Percentiles rank a stretch among this genome's conserved stretches.
Conservation (phyloP, 108 stramenopile genomes). For the Nitzschia inconspicua region DNA sequence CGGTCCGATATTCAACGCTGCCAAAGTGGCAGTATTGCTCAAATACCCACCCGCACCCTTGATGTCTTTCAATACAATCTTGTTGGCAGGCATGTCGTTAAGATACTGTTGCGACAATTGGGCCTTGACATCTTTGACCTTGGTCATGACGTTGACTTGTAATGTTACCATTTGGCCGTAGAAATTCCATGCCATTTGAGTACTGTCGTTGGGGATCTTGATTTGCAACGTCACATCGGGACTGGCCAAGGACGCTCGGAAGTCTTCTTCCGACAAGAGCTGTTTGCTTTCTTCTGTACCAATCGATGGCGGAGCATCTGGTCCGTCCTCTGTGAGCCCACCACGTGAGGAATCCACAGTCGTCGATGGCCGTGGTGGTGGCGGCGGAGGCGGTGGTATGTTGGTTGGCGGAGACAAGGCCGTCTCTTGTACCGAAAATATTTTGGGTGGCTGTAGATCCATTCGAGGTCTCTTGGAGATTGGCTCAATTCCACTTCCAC, state of each 20-base stretch:
- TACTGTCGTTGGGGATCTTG: slow-evolving; percentile 62
- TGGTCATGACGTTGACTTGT: slow-evolving; percentile 52
- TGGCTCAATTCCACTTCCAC: background rate
- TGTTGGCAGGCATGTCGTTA: slow-evolving; percentile 82
- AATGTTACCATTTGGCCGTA: slow-evolving; percentile 78
- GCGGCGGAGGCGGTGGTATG: background rate
- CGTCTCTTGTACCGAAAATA: background rate
- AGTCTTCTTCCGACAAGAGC: slow-evolving; percentile 1
- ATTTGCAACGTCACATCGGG: slow-evolving; percentile 70
- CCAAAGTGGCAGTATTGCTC: slow-evolving; percentile 61
- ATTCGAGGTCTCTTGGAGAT: background rate
- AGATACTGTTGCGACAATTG: slow-evolving; percentile 45
- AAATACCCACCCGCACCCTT: slow-evolving; percentile 55
- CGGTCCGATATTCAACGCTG: slow-evolving; percentile 71
- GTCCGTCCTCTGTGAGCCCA: background rate
- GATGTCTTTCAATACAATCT: slow-evolving; percentile 68
- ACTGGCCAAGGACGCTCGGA: too few relatives aligned
- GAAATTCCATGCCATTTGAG: slow-evolving; percentile 79
- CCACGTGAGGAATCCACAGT: background rate
- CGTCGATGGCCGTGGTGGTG: background rate
- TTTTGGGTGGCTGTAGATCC: background rate
- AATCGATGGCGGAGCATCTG: background rate
- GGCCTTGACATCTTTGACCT: slow-evolving; percentile 72
- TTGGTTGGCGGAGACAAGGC: background rate
- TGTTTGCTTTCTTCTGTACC: background rate